These are phyloP conservation scores for Oryza rufipogon DNA, from an alignment of 176 grass and related monocot genomes.

Conservation along the genomic window DNA sequence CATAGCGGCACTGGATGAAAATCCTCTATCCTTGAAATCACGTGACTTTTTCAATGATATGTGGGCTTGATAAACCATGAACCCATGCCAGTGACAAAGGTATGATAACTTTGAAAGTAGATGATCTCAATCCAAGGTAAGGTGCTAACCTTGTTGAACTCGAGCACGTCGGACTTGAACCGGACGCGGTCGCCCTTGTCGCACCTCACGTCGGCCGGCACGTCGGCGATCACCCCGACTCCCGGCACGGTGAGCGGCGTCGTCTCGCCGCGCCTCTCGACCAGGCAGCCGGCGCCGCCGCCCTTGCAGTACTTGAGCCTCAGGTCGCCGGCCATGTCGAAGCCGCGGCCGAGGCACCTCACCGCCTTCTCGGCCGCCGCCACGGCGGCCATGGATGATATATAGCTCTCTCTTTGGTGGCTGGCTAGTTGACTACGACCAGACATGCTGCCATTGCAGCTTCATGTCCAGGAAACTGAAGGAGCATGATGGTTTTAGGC, in stretches of 20 bases:
- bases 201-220: conserved; percentile 75
- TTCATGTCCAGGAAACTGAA: conserved; percentile 20
- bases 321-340: conserved; percentile 85
- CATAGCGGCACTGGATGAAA: no score
- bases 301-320: conserved; percentile 79
- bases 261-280: conserved; percentile 55
- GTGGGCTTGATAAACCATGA: no score
- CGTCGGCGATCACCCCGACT: conserved; percentile 54
- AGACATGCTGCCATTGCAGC: conserved; percentile 24
- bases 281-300: conserved; percentile 54
- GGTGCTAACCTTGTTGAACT: conserved; percentile 74
- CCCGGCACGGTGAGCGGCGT: conserved; percentile 67
- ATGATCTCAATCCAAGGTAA: no score
- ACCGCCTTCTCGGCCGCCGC: conserved; percentile 67
- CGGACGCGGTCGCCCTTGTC: conserved; percentile 91
- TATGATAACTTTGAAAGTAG: no score
- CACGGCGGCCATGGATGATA: conserved; percentile 39
- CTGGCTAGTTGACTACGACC: conserved; percentile 37
- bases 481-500: neutral
- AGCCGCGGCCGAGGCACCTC: conserved; percentile 72
- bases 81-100: no score
- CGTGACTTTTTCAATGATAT: no score
- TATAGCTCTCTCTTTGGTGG: neutral
- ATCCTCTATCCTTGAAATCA: no score
- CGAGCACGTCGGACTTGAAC: conserved; percentile 73